Conservation (phyloP, 1,139 yeast genomes). For the Kodamaea fungicola region DNA sequence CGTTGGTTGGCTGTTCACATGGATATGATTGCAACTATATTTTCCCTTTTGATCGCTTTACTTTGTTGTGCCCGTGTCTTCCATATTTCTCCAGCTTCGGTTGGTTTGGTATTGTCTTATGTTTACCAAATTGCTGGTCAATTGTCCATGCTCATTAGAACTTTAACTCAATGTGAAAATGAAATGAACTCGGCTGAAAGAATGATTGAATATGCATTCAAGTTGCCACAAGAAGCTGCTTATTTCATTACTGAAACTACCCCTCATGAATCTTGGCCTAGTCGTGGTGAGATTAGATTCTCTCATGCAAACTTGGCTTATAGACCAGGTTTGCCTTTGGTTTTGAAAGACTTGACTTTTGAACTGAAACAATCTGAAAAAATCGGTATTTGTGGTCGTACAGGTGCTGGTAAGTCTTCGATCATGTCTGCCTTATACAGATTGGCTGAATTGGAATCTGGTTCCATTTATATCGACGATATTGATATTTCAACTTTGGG, state of each 20-base stretch:
- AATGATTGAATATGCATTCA: constrained; percentile 59
- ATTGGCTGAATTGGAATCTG: constrained; percentile 48
- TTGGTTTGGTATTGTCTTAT: constrained; percentile 66
- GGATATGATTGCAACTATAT: constrained; percentile 13
- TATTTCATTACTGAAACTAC: constrained; percentile 19
- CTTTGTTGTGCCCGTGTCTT: constrained; percentile 63
- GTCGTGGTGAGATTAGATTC: constrained; percentile 49
- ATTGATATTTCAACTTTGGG: constrained; percentile 45
- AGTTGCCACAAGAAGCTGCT: constrained; percentile 34
- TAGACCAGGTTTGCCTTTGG: constrained; percentile 70
- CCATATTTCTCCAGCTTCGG: constrained; percentile 55
- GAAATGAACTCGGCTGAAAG: constrained; percentile 85
- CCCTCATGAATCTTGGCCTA: constrained; percentile 28
- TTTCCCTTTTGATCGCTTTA: constrained; percentile 45
- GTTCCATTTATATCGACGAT: constrained; percentile 54
- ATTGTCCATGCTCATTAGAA: constrained; percentile 43
- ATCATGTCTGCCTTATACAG: constrained; percentile 63
- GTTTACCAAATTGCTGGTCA: constrained; percentile 45
- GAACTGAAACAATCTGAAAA: constrained; percentile 53
- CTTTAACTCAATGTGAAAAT: constrained; percentile 67
- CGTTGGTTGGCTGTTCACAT: constrained; percentile 17
- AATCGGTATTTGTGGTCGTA: constrained; percentile 71
- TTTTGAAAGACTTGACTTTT: constrained; percentile 51
- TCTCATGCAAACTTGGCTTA: constrained; percentile 59
- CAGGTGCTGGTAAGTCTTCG: constrained; percentile 75